These are phyloP conservation scores for Carex littledalei DNA, from an alignment of 176 grass and related monocot genomes.

Conservation along the genomic window DNA sequence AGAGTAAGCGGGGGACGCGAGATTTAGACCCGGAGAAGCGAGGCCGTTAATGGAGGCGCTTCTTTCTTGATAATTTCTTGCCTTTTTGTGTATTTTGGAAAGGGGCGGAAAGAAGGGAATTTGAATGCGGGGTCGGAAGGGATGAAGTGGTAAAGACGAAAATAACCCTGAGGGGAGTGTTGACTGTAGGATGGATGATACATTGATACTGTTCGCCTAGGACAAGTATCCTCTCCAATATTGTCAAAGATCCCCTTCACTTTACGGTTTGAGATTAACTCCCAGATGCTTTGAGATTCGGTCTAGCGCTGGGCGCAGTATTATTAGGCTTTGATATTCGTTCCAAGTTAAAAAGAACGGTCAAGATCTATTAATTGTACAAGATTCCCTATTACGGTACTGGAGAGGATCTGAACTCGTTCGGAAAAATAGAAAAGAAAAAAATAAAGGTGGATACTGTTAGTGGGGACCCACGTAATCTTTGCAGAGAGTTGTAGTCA, in stretches of 20 bases:
- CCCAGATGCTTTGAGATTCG: too few relatives aligned
- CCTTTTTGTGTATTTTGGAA: not conserved
- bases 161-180: conserved; percentile 29
- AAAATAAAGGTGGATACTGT: not conserved
- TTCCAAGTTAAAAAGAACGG: too few relatives aligned
- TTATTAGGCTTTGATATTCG: too few relatives aligned
- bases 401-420: too few relatives aligned
- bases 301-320: too few relatives aligned
- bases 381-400: too few relatives aligned
- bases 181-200: not conserved
- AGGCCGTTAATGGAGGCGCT: not conserved
- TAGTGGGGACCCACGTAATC: conserved; percentile 25
- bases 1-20: not conserved
- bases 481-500: not conserved
- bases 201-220: too few relatives aligned
- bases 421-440: too few relatives aligned
- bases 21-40: not conserved
- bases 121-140: conserved; percentile 70
- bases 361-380: too few relatives aligned
- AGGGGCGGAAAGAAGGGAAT: conserved; percentile 39
- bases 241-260: too few relatives aligned
- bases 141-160: conserved; percentile 13
- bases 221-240: too few relatives aligned
- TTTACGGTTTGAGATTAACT: too few relatives aligned
- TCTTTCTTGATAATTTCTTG: conserved; percentile 12